Evolutionary conservation across 768 basidiomycete genomes (phyloP), one percentile per base, ranked within the genome.

Genomic region (Pilatotrama ljubarskyi): DNA sequence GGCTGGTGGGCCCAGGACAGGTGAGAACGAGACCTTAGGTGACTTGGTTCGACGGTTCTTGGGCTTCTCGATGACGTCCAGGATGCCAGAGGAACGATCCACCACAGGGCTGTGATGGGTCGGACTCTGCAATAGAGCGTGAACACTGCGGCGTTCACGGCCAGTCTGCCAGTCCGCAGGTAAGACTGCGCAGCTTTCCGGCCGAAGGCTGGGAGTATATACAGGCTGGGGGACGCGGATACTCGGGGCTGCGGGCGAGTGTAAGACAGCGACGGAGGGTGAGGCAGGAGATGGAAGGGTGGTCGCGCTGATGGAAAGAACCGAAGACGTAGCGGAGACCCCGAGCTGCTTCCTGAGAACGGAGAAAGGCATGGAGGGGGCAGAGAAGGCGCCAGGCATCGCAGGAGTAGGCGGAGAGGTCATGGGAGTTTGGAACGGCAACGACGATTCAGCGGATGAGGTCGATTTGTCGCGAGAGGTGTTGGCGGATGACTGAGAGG

Each of bases 341-440:
- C 55, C 53, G 24, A 54, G 37, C 15, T 55, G 62, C 40, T 62
- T 64, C 14, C 56, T 48, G 26, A 66, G 56, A 15, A 36, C 37
- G 7, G 60, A 26, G 22, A 61, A 56, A 2, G 61, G 41, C 32
- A 50, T 18, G 18, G 53, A 29, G 2, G 50, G 13, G 6, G 26
- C 22, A 22, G 56, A 52, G 5, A 37, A 40, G 2, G 55, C 40
- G 15, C 53, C 47, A 8, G 37, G n/a, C 18, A 59, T 42, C 15
- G 46, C 41, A 3, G 62, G 51, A 3, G 51, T 26, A 1, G 29
- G 24, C 20, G 64, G 67, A 2, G 66, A 58, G 9, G 59, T 68
- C 24, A 60, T 52, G 20, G 66, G 64, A 1, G 66, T 65, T 29
- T 63, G 53, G 49, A 65, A 68, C 5, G 58, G 37, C 1, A 54